Conservation (phyloP, 208 protist genomes). For the Angomonas ambiguus region DNA sequence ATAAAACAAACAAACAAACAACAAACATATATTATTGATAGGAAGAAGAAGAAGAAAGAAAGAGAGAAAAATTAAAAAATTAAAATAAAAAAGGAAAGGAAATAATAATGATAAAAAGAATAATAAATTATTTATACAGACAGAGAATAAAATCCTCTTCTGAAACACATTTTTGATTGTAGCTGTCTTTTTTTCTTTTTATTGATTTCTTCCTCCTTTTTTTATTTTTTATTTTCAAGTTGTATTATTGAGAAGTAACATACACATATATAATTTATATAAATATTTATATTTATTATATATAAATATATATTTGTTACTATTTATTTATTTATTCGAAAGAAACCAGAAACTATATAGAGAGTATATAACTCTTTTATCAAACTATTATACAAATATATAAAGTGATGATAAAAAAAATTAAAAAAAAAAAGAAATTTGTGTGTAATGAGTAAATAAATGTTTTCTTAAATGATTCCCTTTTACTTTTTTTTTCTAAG, state of each 20-base stretch:
- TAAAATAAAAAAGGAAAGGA: neutral
- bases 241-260: too few species aligned
- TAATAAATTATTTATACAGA: slow-evolving; percentile 2
- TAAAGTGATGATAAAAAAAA: neutral
- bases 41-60: too few species aligned
- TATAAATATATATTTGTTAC: too few species aligned
- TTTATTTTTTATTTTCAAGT: slow-evolving; percentile 9
- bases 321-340: too few species aligned
- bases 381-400: slow-evolving; percentile 1
- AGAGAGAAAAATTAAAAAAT: neutral
- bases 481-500: neutral
- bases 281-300: slow-evolving; percentile 10
- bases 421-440: neutral
- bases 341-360: too few species aligned
- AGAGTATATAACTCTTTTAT: neutral
- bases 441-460: neutral
- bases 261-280: too few species aligned
- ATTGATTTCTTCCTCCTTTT: neutral
- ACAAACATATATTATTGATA: too few species aligned
- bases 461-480: slow-evolving; percentile 7
- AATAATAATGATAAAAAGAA: neutral
- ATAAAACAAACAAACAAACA: neutral
- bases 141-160: too few species aligned
- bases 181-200: neutral
- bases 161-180: slow-evolving; percentile 2